Evolutionary conservation across 371 early-diverging fungal species (phyloP).

Genomic region (Mortierella polycephala): DNA sequence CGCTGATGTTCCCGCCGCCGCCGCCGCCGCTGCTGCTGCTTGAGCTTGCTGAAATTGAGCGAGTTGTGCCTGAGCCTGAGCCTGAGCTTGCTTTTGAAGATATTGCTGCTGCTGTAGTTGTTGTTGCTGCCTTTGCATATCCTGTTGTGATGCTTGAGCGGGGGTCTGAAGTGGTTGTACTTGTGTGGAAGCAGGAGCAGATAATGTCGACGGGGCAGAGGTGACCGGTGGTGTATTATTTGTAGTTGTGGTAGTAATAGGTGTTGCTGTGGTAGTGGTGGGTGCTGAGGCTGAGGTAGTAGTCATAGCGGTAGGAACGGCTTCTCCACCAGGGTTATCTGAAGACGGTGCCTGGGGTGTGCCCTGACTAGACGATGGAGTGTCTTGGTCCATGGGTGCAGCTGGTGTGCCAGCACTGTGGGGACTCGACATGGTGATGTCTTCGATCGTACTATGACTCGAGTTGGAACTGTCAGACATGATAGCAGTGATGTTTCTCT

Average conservation of each 20-base stretch:
- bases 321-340: too few relatives aligned
- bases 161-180: neutral
- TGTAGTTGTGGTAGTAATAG: slow-evolving; percentile 6
- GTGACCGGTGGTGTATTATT: slow-evolving; percentile 5
- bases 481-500: too few relatives aligned
- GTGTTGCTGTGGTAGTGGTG: slow-evolving; percentile 24
- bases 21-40: slow-evolving; percentile 10
- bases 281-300: slow-evolving; percentile 18
- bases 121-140: slow-evolving; percentile 13
- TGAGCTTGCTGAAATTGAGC: slow-evolving; percentile 34
- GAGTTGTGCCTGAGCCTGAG: slow-evolving; percentile 21
- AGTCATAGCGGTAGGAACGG: neutral
- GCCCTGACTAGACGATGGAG: slow-evolving; percentile 13
- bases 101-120: slow-evolving; percentile 18
- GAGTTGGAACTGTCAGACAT: slow-evolving; percentile 49
- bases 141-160: neutral
- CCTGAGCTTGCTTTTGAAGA: slow-evolving; percentile 40
- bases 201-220: slow-evolving; percentile 8
- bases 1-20: slow-evolving; percentile 4
- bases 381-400: slow-evolving; percentile 25
- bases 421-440: slow-evolving; percentile 49
- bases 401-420: slow-evolving; percentile 21
- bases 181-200: neutral
- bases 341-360: slow-evolving; percentile 13
- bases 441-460: slow-evolving; percentile 41